Evolutionary conservation across 2,329 filamentous ascomycete species (phyloP).

Genomic region (Fusarium sp.): DNA sequence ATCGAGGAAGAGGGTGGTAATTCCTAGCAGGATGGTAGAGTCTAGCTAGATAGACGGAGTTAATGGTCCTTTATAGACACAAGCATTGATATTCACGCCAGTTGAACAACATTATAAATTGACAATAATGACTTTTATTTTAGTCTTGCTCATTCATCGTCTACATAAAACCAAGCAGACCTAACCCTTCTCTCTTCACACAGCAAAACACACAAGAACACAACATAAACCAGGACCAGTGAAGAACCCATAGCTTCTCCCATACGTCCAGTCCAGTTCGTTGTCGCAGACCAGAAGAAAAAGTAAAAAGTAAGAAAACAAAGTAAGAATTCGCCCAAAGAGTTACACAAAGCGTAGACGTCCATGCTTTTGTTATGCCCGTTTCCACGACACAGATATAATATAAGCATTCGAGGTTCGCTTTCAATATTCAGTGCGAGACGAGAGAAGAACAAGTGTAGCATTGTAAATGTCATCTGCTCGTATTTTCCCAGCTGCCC

Average conservation of each 20-base stretch:
- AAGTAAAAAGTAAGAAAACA: slow-evolving; percentile 25
- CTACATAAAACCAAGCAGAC: slow-evolving; percentile 45
- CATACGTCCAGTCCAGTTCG: slow-evolving; percentile 20
- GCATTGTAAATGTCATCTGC: slow-evolving; percentile 33
- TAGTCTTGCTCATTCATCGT: slow-evolving; percentile 48
- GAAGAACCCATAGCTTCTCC: slow-evolving; percentile 25
- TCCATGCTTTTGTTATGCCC: slow-evolving; percentile 35
- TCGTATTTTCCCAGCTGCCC: slow-evolving; percentile 16
- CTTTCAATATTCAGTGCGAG: neutral
- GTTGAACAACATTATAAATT: slow-evolving; percentile 15
- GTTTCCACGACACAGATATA: slow-evolving; percentile 16
- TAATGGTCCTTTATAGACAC: neutral
- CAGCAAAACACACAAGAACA: slow-evolving; percentile 16
- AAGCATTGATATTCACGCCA: neutral
- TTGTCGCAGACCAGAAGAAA: slow-evolving; percentile 28
- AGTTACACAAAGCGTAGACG: slow-evolving; percentile 43
- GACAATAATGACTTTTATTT: slow-evolving; percentile 46
- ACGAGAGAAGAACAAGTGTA: slow-evolving; percentile 21
- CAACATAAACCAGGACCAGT: slow-evolving; percentile 24
- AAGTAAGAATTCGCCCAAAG: slow-evolving; percentile 34
- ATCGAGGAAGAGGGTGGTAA: slow-evolving; percentile 47
- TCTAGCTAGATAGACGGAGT: neutral
- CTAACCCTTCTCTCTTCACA: slow-evolving; percentile 20
- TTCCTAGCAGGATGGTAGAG: neutral
- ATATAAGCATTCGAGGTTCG: slow-evolving; percentile 16